Evolutionary conservation across 2,329 filamentous ascomycete species (phyloP).

Genomic region (Hypoxylon sp.): DNA sequence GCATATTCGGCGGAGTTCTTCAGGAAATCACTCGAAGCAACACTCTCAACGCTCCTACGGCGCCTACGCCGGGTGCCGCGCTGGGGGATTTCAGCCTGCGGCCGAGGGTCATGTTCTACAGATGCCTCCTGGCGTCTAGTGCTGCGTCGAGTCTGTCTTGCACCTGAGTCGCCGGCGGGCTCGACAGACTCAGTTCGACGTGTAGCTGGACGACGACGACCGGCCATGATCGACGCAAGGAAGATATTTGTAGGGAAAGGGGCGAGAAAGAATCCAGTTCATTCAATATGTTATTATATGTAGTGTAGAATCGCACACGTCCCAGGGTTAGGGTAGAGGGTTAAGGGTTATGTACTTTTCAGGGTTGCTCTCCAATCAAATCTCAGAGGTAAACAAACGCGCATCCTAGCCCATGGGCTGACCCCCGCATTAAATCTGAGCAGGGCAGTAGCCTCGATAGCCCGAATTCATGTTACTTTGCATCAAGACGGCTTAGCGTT

Average conservation of each 20-base stretch:
- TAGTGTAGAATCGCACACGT: not conserved
- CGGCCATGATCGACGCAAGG: constrained; percentile 39
- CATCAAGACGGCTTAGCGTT: too few species aligned
- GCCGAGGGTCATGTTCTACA: constrained; percentile 23
- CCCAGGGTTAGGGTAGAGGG: constrained; percentile 22
- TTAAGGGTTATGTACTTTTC: constrained; percentile 25
- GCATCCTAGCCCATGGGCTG: not conserved
- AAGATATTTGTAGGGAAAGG: not conserved
- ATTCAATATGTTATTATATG: not conserved
- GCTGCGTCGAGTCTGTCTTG: constrained; percentile 46
- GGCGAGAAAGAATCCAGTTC: not conserved
- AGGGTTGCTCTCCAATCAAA: constrained; percentile 25
- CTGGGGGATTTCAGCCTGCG: constrained; percentile 36
- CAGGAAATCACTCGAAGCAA: constrained; percentile 42
- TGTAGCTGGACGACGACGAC: constrained; percentile 41
- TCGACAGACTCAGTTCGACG: constrained; percentile 42
- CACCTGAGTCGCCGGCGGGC: constrained; percentile 22
- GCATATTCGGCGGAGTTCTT: constrained; percentile 31
- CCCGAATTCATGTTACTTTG: not conserved
- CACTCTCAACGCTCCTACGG: constrained; percentile 45
- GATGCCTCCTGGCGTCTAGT: constrained; percentile 39
- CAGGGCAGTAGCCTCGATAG: not conserved
- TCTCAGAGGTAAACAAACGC: constrained; percentile 19
- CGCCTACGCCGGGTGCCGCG: constrained; percentile 43
- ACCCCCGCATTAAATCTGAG: not conserved